Percentiles rank a stretch among this genome's conserved stretches.
Evolutionary conservation across 2,329 filamentous ascomycete genomes (phyloP).

Genomic region (Penicillium sp.): DNA sequence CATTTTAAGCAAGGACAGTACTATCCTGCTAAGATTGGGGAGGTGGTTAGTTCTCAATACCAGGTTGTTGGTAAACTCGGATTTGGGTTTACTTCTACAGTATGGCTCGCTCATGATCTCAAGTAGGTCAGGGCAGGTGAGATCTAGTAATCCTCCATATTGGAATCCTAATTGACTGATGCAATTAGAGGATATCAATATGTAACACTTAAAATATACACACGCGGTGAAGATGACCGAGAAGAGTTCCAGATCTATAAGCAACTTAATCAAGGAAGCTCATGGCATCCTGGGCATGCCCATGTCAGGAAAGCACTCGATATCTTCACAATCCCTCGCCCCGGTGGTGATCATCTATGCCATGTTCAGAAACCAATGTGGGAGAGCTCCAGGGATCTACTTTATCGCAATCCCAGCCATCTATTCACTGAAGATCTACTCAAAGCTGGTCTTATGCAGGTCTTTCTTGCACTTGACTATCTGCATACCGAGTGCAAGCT

Average conservation of each 20-base stretch:
- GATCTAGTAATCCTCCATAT: constrained; percentile 1
- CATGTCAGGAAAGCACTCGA: constrained; percentile 35
- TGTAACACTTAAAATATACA: constrained; percentile 28
- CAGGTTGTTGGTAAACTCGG: constrained; percentile 33
- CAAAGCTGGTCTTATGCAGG: constrained; percentile 36
- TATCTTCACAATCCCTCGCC: constrained; percentile 31
- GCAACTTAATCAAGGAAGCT: constrained; percentile 25
- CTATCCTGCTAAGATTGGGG: constrained; percentile 34
- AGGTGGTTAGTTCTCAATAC: constrained; percentile 29
- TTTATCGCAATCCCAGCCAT: constrained; percentile 37
- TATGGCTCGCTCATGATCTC: constrained; percentile 33
- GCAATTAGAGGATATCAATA: constrained; percentile 22
- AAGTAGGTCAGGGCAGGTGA: constrained; percentile 14
- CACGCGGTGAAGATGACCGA: constrained; percentile 6
- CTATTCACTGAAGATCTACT: constrained; percentile 43
- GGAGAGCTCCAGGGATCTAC: constrained; percentile 43
- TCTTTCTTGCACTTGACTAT: constrained; percentile 45
- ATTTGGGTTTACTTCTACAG: constrained; percentile 30
- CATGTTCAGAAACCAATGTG: constrained; percentile 39
- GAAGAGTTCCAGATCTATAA: constrained; percentile 33
- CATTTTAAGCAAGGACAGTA: constrained; percentile 29
- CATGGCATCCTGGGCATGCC: constrained; percentile 28
- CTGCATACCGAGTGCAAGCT: constrained; percentile 32
- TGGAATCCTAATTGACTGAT: constrained; percentile 11
- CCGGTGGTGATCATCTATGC: constrained; percentile 29